phyloP scores from a whole-genome alignment of 805 yeast genomes.

The Candida argentea region DNA sequence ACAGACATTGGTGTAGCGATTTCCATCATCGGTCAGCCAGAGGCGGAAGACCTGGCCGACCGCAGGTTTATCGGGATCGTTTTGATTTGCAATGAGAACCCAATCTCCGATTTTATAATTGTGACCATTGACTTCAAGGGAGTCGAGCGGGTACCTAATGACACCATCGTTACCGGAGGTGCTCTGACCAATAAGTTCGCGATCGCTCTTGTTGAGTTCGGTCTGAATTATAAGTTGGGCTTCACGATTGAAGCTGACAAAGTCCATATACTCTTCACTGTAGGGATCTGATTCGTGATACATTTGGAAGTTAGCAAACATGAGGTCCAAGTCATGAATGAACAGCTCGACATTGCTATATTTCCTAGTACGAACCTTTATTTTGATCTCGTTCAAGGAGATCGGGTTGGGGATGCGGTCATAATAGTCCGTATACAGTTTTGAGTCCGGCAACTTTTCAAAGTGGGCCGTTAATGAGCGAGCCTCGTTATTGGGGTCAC shows the following conservation, averaged over 20 bases:
- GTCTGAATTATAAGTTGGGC: conserved; percentile 48
- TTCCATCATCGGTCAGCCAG: conserved; percentile 83
- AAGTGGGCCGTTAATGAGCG: conserved; percentile 51
- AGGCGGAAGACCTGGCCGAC: conserved; percentile 89
- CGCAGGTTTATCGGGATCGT: conserved; percentile 82
- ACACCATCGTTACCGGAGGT: conserved; percentile 36
- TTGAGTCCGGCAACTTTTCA: conserved; percentile 73
- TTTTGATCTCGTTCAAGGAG: conserved; percentile 62
- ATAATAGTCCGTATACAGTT: conserved; percentile 45
- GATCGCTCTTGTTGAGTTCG: conserved; percentile 76
- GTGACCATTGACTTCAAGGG: conserved; percentile 59
- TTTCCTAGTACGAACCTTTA: conserved; percentile 76
- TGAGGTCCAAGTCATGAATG: conserved; percentile 62
- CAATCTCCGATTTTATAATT: conserved; percentile 86
- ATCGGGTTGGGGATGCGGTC: conserved; percentile 47
- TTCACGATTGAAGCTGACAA: conserved; percentile 51
- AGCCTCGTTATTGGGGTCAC: conserved; percentile 37
- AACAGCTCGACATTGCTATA: conserved; percentile 69
- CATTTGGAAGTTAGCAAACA: conserved; percentile 65
- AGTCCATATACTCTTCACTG: conserved; percentile 49
- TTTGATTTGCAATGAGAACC: conserved; percentile 81
- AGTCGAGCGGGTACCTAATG: conserved; percentile 72
- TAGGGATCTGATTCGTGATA: conserved; percentile 45
- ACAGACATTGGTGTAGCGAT: conserved; percentile 85
- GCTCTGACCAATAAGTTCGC: conserved; percentile 45